Percentiles rank a stretch among this genome's conserved stretches.
phyloP scores from a whole-genome alignment of 306 rosid genomes.

The Carpinus viminea region DNA sequence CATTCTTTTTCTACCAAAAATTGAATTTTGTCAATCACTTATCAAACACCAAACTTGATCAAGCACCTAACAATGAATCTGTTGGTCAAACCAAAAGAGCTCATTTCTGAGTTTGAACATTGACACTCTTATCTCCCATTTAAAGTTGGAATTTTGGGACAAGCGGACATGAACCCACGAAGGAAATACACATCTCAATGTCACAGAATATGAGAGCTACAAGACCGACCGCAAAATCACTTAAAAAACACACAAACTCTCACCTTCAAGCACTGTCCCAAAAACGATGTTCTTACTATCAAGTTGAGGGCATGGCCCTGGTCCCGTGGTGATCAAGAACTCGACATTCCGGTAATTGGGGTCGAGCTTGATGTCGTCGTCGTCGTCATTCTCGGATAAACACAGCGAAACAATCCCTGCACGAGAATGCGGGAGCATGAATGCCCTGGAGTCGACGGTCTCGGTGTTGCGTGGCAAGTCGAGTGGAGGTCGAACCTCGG shows the following conservation, averaged over 20 bases:
- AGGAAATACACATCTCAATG: no score
- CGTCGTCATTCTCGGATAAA: constrained; percentile 80
- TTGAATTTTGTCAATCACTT: not conserved
- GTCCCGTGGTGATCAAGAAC: constrained; percentile 86
- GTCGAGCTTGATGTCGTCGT: constrained; percentile 63
- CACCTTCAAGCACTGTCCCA: constrained; percentile 88
- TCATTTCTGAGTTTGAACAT: not conserved
- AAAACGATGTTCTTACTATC: constrained; percentile 78
- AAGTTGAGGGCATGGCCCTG: constrained; percentile 86
- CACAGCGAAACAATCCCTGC: constrained; percentile 79
- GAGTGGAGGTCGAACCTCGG: constrained; percentile 72
- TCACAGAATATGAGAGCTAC: no score
- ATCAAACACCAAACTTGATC: not conserved
- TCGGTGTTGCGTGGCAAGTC: constrained; percentile 65
- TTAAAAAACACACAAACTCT: not conserved
- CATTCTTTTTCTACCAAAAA: not conserved
- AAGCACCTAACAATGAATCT: not conserved
- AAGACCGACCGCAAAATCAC: no score
- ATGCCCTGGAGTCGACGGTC: constrained; percentile 61
- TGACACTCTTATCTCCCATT: no score
- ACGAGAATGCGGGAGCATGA: constrained; percentile 62
- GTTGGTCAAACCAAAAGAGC: not conserved
- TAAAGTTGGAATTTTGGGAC: no score
- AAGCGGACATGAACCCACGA: no score
- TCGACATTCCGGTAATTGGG: constrained; percentile 75